Conservation (phyloP, 331 rosid species). For the Pyracantha coccinea region DNA sequence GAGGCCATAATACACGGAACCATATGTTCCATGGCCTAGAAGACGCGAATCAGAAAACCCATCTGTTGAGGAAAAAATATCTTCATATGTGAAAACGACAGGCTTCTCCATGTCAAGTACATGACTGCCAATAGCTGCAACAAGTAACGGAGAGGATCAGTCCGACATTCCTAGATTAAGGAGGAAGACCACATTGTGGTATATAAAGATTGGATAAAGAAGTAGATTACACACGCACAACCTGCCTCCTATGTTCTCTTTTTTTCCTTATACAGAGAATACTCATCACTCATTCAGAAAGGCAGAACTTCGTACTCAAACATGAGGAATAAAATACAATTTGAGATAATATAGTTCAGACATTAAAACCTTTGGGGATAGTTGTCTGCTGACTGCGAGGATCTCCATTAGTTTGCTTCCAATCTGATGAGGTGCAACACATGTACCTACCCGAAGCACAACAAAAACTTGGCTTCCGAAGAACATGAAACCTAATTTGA, state of each 20-base stretch:
- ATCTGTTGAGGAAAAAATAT: constrained; percentile 62
- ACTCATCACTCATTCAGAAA: neutral
- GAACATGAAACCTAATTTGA: constrained; percentile 67
- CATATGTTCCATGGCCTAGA: constrained; percentile 93
- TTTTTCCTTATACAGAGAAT: too few relatives aligned
- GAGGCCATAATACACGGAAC: constrained; percentile 78
- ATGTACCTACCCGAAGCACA: constrained; percentile 84
- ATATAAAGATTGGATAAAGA: neutral
- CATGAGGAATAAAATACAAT: constrained; percentile 3
- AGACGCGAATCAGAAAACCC: constrained; percentile 87
- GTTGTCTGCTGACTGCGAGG: constrained; percentile 42
- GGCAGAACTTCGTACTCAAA: neutral
- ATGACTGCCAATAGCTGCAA: constrained; percentile 63
- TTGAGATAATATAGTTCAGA: constrained; percentile 11
- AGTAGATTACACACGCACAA: neutral
- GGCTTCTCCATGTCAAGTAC: constrained; percentile 80
- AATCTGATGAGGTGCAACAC: constrained; percentile 55
- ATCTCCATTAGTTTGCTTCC: constrained; percentile 61
- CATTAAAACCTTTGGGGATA: constrained; percentile 62
- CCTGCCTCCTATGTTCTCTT: neutral
- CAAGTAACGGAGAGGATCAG: constrained; percentile 1
- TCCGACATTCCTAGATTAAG: constrained; percentile 11
- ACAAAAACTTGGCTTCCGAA: constrained; percentile 77
- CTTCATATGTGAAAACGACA: constrained; percentile 69
- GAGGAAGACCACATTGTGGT: neutral